Conservation (phyloP, 2,329 filamentous ascomycete species). For the Cladobotryum mycophilum region DNA sequence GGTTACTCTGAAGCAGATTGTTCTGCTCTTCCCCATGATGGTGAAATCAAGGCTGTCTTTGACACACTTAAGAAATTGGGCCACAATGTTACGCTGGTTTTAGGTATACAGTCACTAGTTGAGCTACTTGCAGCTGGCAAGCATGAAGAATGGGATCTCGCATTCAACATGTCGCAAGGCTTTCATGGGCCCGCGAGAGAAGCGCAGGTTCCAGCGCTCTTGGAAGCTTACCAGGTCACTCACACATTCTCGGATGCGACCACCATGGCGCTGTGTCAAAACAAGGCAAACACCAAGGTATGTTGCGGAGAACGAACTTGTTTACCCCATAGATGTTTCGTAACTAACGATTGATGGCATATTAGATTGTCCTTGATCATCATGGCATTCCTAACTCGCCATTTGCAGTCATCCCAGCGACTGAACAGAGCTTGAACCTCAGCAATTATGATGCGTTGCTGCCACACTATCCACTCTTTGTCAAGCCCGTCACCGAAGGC, state of each 20-base stretch:
- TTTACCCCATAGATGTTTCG: neutral
- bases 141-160: slow-evolving; percentile 7
- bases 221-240: slow-evolving; percentile 7
- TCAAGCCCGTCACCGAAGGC: slow-evolving; percentile 7
- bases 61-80: slow-evolving; percentile 3
- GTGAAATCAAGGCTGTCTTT: slow-evolving; percentile 7
- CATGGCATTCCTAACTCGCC: slow-evolving; percentile 7
- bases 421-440: neutral
- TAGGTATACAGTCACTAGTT: slow-evolving; percentile 2
- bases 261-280: slow-evolving; percentile 10
- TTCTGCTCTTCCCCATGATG: slow-evolving; percentile 5
- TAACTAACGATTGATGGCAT: neutral
- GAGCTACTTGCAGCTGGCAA: neutral
- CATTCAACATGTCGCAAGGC: slow-evolving; percentile 9
- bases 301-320: neutral
- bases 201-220: slow-evolving; percentile 6
- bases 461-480: slow-evolving; percentile 5
- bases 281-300: slow-evolving; percentile 10
- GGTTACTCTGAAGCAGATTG: slow-evolving; percentile 6
- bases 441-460: neutral
- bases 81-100: slow-evolving; percentile 6
- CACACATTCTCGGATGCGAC: slow-evolving; percentile 7
- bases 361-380: slow-evolving; percentile 6
- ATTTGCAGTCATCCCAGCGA: slow-evolving; percentile 2
- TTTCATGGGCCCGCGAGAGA: slow-evolving; percentile 6